Evolutionary conservation across 2,329 filamentous ascomycete genomes (phyloP).

Genomic region (Setomelanomma holmii): DNA sequence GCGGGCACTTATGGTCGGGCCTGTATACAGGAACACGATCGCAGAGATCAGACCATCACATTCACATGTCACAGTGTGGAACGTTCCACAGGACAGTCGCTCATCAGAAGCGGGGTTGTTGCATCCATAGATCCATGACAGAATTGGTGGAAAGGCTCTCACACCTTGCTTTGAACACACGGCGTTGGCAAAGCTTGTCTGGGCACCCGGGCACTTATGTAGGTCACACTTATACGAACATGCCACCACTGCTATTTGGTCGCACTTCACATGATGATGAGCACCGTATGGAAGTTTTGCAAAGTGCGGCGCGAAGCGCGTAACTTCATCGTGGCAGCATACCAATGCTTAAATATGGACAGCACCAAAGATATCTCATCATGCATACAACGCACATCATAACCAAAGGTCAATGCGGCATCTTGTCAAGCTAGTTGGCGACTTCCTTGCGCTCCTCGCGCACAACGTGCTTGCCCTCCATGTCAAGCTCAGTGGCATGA

Average conservation of each 20-base stretch:
- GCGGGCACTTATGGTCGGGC: too few relatives aligned
- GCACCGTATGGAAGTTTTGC: neutral
- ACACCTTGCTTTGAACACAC: neutral
- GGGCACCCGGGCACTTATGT: constrained; percentile 2
- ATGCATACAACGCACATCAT: constrained; percentile 1
- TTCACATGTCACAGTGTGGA: neutral
- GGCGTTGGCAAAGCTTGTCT: neutral
- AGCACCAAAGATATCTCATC: neutral
- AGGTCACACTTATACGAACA: constrained; percentile 4
- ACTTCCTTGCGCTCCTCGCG: constrained; percentile 40
- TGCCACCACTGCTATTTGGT: too few relatives aligned
- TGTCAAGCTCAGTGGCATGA: constrained; percentile 28
- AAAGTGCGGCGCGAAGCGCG: constrained; percentile 24
- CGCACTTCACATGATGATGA: neutral
- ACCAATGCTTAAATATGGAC: constrained; percentile 1
- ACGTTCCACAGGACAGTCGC: too few relatives aligned
- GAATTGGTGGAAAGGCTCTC: neutral
- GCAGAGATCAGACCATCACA: neutral
- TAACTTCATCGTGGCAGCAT: constrained; percentile 19
- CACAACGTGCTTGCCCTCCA: constrained; percentile 38
- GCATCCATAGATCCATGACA: neutral
- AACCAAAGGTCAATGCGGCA: neutral
- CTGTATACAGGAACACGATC: too few relatives aligned
- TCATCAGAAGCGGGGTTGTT: too few relatives aligned
- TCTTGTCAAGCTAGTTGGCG: constrained; percentile 7